Conservation (phyloP, 2,329 filamentous ascomycete genomes). For the Trichophyton simii region DNA sequence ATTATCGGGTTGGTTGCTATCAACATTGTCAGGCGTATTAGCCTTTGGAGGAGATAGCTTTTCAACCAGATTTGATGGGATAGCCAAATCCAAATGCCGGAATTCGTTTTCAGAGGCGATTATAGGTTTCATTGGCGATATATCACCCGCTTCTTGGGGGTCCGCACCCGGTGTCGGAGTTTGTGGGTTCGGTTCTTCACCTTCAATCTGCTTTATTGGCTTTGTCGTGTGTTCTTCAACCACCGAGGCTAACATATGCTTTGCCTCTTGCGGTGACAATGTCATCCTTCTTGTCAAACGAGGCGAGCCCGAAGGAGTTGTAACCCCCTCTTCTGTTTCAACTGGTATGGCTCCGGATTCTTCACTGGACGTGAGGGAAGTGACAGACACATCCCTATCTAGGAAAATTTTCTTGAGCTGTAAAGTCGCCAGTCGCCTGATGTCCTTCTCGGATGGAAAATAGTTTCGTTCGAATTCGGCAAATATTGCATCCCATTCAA, state of each 20-base stretch:
- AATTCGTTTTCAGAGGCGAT: constrained; percentile 40
- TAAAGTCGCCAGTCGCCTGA: constrained; percentile 76
- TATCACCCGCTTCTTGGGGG: constrained; percentile 2
- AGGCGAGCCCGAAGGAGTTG: constrained; percentile 21
- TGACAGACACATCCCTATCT: constrained; percentile 68
- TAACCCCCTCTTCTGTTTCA: constrained; percentile 23
- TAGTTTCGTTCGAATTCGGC: constrained; percentile 84
- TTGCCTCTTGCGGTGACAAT: constrained; percentile 49
- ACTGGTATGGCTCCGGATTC: constrained; percentile 44
- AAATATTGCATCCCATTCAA: constrained; percentile 87
- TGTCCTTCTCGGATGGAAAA: constrained; percentile 89
- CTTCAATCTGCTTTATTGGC: constrained; percentile 18
- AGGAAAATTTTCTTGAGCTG: constrained; percentile 93
- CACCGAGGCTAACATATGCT: constrained; percentile 52
- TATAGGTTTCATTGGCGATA: constrained; percentile 14
- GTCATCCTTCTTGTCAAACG: constrained; percentile 30
- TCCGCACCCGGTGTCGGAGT: background rate
- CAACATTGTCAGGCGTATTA: background rate
- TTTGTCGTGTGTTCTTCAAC: constrained; percentile 48
- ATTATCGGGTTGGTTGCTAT: background rate
- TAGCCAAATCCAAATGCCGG: constrained; percentile 49
- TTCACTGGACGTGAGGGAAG: constrained; percentile 59
- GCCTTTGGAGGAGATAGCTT: constrained; percentile 8
- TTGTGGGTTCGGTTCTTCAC: background rate
- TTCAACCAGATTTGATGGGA: constrained; percentile 25